Evolutionary conservation across 2,329 filamentous ascomycete species (phyloP).

Genomic region (Neonectria ditissima): DNA sequence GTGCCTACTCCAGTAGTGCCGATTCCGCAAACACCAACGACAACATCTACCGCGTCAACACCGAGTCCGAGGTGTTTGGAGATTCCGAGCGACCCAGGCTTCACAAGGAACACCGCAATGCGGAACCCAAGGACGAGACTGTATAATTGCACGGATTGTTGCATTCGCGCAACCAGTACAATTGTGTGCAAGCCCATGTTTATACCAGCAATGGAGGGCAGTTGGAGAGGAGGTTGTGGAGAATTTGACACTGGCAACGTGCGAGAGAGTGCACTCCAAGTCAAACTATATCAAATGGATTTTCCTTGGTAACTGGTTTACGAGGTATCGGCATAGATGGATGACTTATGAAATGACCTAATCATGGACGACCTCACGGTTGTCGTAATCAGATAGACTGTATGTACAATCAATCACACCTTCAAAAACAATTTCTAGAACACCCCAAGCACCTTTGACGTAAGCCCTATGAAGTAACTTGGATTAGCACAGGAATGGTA

Average conservation of each 20-base stretch:
- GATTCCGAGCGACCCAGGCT: constrained; percentile 41
- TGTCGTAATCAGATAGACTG: constrained; percentile 10
- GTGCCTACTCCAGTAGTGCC: constrained; percentile 56
- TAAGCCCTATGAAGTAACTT: not conserved
- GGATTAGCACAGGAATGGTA: not conserved
- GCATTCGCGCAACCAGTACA: not conserved
- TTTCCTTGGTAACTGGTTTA: not conserved
- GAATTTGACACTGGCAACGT: not conserved
- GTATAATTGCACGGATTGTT: constrained; percentile 23
- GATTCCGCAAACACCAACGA: constrained; percentile 19
- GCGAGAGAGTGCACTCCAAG: not conserved
- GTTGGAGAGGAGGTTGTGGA: not conserved
- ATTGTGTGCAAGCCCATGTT: not conserved
- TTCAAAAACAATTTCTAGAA: not conserved
- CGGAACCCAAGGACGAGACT: constrained; percentile 37
- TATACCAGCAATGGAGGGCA: not conserved
- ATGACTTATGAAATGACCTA: constrained; percentile 23
- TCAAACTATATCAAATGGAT: constrained; percentile 6
- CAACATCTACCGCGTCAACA: constrained; percentile 34
- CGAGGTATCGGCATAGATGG: constrained; percentile 3
- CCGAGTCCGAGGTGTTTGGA: constrained; percentile 42
- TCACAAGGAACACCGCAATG: constrained; percentile 30
- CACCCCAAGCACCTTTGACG: not conserved
- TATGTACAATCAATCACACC: constrained; percentile 9
- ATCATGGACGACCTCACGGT: constrained; percentile 10